These are phyloP conservation scores for Heliocybe sulcata DNA, from an alignment of 1,284 basidiomycete species.

Conservation along the genomic window DNA sequence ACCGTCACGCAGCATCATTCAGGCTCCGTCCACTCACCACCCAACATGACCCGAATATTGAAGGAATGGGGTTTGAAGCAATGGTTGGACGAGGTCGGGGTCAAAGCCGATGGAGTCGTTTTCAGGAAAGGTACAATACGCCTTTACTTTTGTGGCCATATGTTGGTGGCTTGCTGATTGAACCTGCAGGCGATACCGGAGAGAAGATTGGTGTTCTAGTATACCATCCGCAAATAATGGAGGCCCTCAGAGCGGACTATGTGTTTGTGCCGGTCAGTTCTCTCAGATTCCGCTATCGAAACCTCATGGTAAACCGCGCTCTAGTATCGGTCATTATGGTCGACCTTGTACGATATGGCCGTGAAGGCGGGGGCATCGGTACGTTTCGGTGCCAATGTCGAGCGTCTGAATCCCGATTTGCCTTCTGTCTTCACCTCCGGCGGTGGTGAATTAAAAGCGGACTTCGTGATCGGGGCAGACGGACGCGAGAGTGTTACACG, in stretches of 20 bases:
- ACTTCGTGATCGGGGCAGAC: conserved; percentile 3
- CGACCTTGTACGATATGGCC: neutral
- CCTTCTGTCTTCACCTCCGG: neutral
- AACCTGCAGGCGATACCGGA: neutral
- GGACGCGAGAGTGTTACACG: neutral
- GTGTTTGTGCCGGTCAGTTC: neutral
- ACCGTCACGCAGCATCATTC: neutral
- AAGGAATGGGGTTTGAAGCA: conserved; percentile 46
- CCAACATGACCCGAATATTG: conserved; percentile 50
- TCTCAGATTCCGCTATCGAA: neutral
- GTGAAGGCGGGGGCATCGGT: neutral
- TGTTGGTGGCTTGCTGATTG: neutral
- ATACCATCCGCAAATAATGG: neutral
- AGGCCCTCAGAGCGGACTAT: neutral
- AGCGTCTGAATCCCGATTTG: neutral
- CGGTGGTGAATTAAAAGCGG: neutral
- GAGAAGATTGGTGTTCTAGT: neutral
- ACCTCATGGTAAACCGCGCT: neutral
- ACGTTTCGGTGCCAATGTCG: neutral
- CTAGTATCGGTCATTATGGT: neutral
- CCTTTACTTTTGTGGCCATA: neutral
- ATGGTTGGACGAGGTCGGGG: conserved; percentile 16
- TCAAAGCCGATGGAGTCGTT: neutral
- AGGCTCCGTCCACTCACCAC: conserved; percentile 20
- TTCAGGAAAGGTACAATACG: neutral